Evolutionary conservation across 1,284 basidiomycete genomes (phyloP), one percentile per base, ranked within the genome.

Genomic region (Gastroboletus turbinatus): DNA sequence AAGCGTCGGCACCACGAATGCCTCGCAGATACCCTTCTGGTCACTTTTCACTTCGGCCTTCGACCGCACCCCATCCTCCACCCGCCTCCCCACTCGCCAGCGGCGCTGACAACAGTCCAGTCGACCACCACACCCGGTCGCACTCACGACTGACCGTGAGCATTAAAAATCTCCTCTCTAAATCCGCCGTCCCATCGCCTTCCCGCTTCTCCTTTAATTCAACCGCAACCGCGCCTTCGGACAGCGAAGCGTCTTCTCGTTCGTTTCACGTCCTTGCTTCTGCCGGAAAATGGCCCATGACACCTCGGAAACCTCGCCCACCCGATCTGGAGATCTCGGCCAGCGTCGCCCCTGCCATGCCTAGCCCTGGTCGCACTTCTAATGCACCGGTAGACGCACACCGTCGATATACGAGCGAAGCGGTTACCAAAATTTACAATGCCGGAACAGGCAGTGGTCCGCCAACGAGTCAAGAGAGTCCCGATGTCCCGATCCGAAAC

Each of bases 151-250:
- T 71, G 11, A 46, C 66, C 4, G 32, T 60, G n/a, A 67, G 57
- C 44, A 66, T 73, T 3, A 69, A 69, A 58, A 70, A 48, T 25
- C 46, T 73, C 3, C 57, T 69, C 14, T 59, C 59, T 4, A 69
- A 58, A 44, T 57, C 68, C 7, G 19, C 44, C 0, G 6, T 53
- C 5, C 53, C 60, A 1, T 70, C 66, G 0, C 58, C 68, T 19
- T 57, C 69, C 2, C 66, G 66, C 0, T 49, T 64, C 45, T 60
- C 67, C n/a, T 38, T 67, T 27, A 59, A 58, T 11, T 70, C 68
- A 4, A 14, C 50, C 8, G 43, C 29, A 0, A 29, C 42, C 5
- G 27, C 46, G 2, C 56, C 62, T 3, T 49, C 63, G 1, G 62
- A 58, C 13, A 53, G 38, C 14, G 61, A 66, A 21, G 4, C 33